A percentile compares a stretch with the other conserved stretches of the same genome.
Conservation (phyloP, 768 basidiomycete genomes). For the Lentinula aciculospora region DNA sequence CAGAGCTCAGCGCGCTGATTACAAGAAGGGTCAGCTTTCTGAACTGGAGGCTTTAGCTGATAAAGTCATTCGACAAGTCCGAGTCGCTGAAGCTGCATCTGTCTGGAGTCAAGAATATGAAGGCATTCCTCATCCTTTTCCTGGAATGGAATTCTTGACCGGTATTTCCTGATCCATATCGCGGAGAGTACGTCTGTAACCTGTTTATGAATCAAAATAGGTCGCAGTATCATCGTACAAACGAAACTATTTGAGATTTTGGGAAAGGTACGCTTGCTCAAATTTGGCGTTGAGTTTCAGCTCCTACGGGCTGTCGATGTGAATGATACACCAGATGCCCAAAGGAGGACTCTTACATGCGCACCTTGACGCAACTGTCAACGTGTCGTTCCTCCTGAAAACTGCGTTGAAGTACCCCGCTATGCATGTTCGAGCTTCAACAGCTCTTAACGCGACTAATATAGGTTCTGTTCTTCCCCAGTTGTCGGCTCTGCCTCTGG, state of each 20-base stretch:
- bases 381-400: conserved; percentile 42
- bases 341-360: conserved; percentile 74
- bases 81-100: conserved; percentile 43
- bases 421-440: conserved; percentile 51
- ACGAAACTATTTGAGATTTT: conserved; percentile 60
- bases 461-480: conserved; percentile 42
- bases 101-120: conserved; percentile 57
- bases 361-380: conserved; percentile 72
- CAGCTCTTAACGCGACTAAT: conserved; percentile 32
- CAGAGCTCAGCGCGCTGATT: conserved; percentile 47
- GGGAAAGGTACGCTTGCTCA: conserved; percentile 38
- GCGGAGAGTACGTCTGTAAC: not conserved
- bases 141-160: conserved; percentile 76
- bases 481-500: conserved; percentile 42
- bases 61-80: conserved; percentile 45
- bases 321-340: conserved; percentile 56
- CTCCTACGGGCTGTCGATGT: not conserved
- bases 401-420: conserved; percentile 52
- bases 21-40: conserved; percentile 22
- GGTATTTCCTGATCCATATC: conserved; percentile 27
- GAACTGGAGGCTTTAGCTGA: conserved; percentile 50
- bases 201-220: conserved; percentile 20
- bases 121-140: conserved; percentile 56
- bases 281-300: not conserved
- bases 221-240: conserved; percentile 49